These are phyloP conservation scores for Harrya chromipes DNA, from an alignment of 768 basidiomycete species.

Conservation along the genomic window DNA sequence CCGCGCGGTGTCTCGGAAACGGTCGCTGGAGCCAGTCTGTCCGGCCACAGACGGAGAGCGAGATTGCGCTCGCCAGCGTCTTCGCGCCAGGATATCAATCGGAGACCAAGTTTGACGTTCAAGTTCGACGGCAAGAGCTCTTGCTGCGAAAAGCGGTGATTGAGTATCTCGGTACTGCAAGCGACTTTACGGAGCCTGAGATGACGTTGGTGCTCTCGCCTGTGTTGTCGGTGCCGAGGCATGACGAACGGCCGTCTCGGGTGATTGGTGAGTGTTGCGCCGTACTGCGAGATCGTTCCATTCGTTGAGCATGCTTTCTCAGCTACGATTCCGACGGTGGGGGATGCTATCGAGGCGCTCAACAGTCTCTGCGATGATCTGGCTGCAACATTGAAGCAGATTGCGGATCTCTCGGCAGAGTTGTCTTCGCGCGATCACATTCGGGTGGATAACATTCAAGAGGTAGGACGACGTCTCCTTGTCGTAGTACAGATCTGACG, in stretches of 20 bases:
- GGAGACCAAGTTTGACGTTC: slow-evolving; percentile 57
- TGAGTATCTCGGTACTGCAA: slow-evolving; percentile 66
- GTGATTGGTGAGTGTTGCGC: slow-evolving; percentile 48
- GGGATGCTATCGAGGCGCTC: slow-evolving; percentile 68
- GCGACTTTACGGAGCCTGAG: slow-evolving; percentile 77
- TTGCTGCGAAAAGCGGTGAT: slow-evolving; percentile 60
- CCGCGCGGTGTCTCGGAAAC: slow-evolving; percentile 65
- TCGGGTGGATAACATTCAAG: slow-evolving; percentile 64
- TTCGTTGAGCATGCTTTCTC: neutral
- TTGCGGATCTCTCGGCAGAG: slow-evolving; percentile 65
- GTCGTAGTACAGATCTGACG: neutral
- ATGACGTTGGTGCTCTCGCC: slow-evolving; percentile 72
- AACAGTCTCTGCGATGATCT: slow-evolving; percentile 62
- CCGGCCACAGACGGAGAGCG: slow-evolving; percentile 62
- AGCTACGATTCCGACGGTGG: slow-evolving; percentile 77
- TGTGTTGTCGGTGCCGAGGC: slow-evolving; percentile 52
- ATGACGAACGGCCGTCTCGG: slow-evolving; percentile 55
- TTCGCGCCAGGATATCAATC: slow-evolving; percentile 54
- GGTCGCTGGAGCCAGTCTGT: slow-evolving; percentile 57
- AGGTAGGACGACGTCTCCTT: slow-evolving; percentile 41
- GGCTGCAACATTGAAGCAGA: slow-evolving; percentile 57
- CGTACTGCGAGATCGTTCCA: neutral
- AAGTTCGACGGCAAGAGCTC: slow-evolving; percentile 52
- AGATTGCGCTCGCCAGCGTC: slow-evolving; percentile 51
- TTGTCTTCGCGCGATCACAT: slow-evolving; percentile 70